Percentiles rank a stretch among this genome's conserved stretches.
phyloP scores from a whole-genome alignment of 176 grass and related monocot species.

The Ensete ventricosum region DNA sequence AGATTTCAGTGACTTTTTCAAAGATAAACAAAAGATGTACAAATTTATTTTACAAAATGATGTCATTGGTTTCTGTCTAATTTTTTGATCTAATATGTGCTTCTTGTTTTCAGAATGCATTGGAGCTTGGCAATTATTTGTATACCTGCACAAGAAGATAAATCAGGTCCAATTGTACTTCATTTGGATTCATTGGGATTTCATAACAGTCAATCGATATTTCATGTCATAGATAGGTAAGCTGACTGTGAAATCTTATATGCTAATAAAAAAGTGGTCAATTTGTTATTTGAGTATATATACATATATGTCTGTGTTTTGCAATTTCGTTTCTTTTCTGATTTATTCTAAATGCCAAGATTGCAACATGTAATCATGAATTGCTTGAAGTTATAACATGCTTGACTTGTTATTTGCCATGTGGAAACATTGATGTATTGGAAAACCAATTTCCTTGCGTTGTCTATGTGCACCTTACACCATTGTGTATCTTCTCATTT shows the following conservation, averaged over 20 bases:
- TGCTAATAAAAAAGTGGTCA: not conserved
- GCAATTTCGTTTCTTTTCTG: not conserved
- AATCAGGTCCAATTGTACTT: constrained; percentile 69
- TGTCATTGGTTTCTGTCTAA: no score
- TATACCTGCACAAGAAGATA: constrained; percentile 68
- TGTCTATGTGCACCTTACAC: not conserved
- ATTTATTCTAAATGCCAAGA: no score
- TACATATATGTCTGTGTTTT: constrained; percentile 4
- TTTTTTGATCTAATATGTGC: constrained; percentile 10
- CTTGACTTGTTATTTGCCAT: not conserved
- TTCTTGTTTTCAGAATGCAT: constrained; percentile 51
- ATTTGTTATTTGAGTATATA: not conserved
- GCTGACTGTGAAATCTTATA: not conserved
- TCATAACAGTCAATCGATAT: constrained; percentile 64
- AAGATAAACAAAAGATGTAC: not conserved
- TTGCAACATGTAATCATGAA: not conserved
- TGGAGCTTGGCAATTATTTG: constrained; percentile 95
- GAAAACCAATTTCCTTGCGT: not conserved
- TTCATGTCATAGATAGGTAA: constrained; percentile 53
- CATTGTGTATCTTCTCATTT: not conserved
- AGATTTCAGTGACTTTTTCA: no score
- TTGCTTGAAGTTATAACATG: not conserved
- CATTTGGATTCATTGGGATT: constrained; percentile 93
- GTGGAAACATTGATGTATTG: not conserved
- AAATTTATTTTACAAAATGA: not conserved